These are phyloP conservation scores for Cephalotrichum gorgonifer DNA, from an alignment of 2,329 filamentous ascomycete genomes.

Conservation along the genomic window DNA sequence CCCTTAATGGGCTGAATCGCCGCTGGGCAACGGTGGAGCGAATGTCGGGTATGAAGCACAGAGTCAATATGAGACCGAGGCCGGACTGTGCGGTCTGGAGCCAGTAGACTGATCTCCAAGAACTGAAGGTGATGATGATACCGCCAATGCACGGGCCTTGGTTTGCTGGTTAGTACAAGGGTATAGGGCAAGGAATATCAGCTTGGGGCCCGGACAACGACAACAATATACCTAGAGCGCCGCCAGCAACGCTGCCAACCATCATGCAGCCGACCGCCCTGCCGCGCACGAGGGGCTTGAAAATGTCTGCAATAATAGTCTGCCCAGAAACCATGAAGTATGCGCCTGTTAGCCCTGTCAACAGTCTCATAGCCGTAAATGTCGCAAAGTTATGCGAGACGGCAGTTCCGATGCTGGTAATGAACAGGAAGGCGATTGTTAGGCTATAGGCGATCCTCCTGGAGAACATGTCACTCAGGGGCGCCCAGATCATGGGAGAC, in stretches of 20 bases:
- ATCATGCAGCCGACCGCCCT: constrained; percentile 19
- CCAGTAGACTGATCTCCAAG: constrained; percentile 71
- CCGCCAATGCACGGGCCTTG: constrained; percentile 61
- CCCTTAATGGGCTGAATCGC: constrained; percentile 57
- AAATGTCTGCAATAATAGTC: not conserved
- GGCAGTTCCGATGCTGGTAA: constrained; percentile 62
- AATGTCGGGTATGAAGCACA: constrained; percentile 63
- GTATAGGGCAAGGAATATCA: not conserved
- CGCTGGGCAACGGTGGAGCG: constrained; percentile 53
- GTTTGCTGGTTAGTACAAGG: not conserved
- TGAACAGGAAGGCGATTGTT: constrained; percentile 48
- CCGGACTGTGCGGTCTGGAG: constrained; percentile 60
- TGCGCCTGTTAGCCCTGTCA: constrained; percentile 67
- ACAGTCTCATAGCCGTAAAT: constrained; percentile 65
- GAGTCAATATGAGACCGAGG: constrained; percentile 45
- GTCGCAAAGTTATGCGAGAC: constrained; percentile 58
- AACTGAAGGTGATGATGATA: constrained; percentile 63
- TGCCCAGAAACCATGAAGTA: constrained; percentile 50
- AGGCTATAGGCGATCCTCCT: constrained; percentile 36
- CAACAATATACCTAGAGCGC: not conserved
- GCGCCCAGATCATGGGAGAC: constrained; percentile 61
- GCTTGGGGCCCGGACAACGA: not conserved
- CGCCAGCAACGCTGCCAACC: not conserved
- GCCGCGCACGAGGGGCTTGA: constrained; percentile 32
- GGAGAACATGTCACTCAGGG: constrained; percentile 47